Conservation (phyloP, 805 yeast genomes). For the Saturnispora mendoncae region DNA sequence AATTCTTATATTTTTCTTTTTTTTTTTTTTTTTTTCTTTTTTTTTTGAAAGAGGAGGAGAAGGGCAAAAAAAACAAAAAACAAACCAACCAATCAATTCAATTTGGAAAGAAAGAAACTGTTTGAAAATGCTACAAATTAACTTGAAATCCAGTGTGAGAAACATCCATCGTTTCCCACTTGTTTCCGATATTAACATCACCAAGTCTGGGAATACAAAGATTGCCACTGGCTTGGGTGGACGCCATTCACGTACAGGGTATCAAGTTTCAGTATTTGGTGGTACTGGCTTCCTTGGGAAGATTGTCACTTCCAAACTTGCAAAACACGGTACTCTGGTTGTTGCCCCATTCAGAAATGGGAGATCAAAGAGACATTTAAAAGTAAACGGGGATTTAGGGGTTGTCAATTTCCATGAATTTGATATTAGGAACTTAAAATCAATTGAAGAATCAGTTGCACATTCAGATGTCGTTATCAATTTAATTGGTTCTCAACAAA, state of each 20-base stretch:
- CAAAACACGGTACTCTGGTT: conserved; percentile 71
- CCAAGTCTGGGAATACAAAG: conserved; percentile 66
- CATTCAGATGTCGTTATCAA: conserved; percentile 79
- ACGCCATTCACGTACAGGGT: conserved; percentile 77
- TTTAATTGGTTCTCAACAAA: conserved; percentile 65
- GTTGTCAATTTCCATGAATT: conserved; percentile 78
- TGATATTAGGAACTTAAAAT: conserved; percentile 67
- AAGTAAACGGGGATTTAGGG: conserved; percentile 80
- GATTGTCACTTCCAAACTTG: conserved; percentile 60
- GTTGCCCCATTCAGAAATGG: conserved; percentile 79
- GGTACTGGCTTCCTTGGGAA: conserved; percentile 74
- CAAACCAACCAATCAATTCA: neutral
- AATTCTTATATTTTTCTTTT: too few relatives aligned
- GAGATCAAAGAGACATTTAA: conserved; percentile 65
- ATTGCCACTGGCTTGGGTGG: conserved; percentile 72
- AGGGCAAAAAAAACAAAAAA: too few relatives aligned
- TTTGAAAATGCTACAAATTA: too few relatives aligned
- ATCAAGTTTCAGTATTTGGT: conserved; percentile 83
- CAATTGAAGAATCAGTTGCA: conserved; percentile 68
- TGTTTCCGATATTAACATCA: conserved; percentile 57
- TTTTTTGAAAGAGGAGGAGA: too few relatives aligned
- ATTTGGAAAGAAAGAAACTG: too few relatives aligned
- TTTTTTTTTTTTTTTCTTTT: too few relatives aligned
- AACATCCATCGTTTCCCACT: conserved; percentile 28
- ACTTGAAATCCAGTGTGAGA: conserved; percentile 12